phyloP scores from a whole-genome alignment of 371 early-diverging fungal species.

The Mortierella sp. region DNA sequence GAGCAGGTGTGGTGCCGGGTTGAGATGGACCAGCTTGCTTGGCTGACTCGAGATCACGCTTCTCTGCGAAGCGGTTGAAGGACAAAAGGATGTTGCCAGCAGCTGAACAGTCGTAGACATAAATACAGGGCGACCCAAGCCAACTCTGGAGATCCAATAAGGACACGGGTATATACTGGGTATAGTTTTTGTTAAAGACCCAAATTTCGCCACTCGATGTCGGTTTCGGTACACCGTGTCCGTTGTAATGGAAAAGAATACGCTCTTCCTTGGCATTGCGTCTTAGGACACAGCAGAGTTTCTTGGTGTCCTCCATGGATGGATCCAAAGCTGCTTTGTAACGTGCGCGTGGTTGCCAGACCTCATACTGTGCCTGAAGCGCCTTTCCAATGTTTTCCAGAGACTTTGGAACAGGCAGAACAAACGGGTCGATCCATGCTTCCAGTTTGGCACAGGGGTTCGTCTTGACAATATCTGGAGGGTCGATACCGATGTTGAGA shows the following conservation, averaged over 20 bases:
- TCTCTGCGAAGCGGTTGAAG: conserved; percentile 89
- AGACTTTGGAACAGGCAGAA: conserved; percentile 82
- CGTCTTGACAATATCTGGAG: conserved; percentile 94
- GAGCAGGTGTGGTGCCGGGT: conserved; percentile 43
- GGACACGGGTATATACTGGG: conserved; percentile 97
- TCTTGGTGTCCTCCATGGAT: conserved; percentile 91
- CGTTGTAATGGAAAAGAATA: conserved; percentile 97
- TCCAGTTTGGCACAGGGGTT: conserved; percentile 91
- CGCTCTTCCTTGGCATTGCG: conserved; percentile 93
- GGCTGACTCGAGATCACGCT: conserved; percentile 80
- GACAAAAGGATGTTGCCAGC: conserved; percentile 92
- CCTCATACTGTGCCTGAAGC: conserved; percentile 93
- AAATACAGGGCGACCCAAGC: conserved; percentile 96
- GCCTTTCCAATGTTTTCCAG: conserved; percentile 90
- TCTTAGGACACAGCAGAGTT: conserved; percentile 83
- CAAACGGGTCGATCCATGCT: conserved; percentile 95
- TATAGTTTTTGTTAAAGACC: conserved; percentile 97
- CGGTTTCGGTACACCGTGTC: conserved; percentile 97
- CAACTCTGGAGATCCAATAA: conserved; percentile 91
- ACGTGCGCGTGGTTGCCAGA: conserved; percentile 88
- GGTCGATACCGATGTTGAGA: conserved; percentile 95
- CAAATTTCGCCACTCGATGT: conserved; percentile 96
- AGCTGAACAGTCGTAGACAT: conserved; percentile 95
- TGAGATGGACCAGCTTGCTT: conserved; percentile 41
- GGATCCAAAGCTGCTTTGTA: conserved; percentile 91